Percentiles rank a stretch among this genome's conserved stretches.
These are phyloP conservation scores for Termitomyces sp. DNA, from an alignment of 768 basidiomycete genomes.

Conservation along the genomic window DNA sequence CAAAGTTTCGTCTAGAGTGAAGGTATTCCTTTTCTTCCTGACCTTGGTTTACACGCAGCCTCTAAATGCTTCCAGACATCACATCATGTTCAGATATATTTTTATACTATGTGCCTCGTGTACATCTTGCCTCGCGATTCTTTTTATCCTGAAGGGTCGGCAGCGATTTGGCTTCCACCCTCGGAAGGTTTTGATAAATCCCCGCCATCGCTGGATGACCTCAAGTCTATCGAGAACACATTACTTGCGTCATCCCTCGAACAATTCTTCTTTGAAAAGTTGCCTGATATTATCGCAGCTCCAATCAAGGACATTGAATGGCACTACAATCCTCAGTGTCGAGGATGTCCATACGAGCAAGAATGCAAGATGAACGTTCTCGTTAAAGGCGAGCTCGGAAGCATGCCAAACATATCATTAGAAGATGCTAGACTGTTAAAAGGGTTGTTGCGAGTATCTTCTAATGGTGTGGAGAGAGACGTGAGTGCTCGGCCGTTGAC, in stretches of 20 bases:
- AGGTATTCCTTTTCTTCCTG: conserved; percentile 25
- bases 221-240: conserved; percentile 35
- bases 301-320: conserved; percentile 34
- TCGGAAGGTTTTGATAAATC: conserved; percentile 32
- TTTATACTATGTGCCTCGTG: conserved; percentile 42
- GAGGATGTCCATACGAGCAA: conserved; percentile 35
- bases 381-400: conserved; percentile 36
- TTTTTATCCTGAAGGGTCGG: conserved; percentile 30
- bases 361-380: conserved; percentile 32
- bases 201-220: conserved; percentile 24
- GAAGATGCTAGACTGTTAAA: conserved; percentile 37
- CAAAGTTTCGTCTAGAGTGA: conserved; percentile 43
- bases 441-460: conserved; percentile 29
- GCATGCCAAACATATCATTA: conserved; percentile 31
- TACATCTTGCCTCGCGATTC: conserved; percentile 30
- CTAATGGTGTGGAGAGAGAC: neutral
- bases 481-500: conserved; percentile 16
- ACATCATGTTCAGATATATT: conserved; percentile 50
- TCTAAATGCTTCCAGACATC: conserved; percentile 30
- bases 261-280: conserved; percentile 36
- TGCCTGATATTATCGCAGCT: conserved; percentile 35
- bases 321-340: conserved; percentile 49
- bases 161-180: conserved; percentile 46
- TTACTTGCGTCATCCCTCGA: conserved; percentile 39
- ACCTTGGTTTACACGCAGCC: neutral